phyloP scores from a whole-genome alignment of 129 eudicot genomes.

The Helianthus annuus region HanXRQr2.0-SUNRISE NC_035439.2:43826133-43826632 shows the following conservation, averaged over 20 bases:
- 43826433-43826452: constrained; percentile 70
- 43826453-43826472: constrained; percentile 91
- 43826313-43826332: too few relatives aligned
- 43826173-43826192: too few relatives aligned
- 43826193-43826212: too few relatives aligned
- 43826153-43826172: too few relatives aligned
- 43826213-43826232: too few relatives aligned
- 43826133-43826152: too few relatives aligned
- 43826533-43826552: constrained; percentile 67
- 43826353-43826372: not conserved
- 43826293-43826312: too few relatives aligned
- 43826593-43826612: constrained; percentile 63
- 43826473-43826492: constrained; percentile 49
- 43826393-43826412: not conserved
- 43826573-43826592: constrained; percentile 68
- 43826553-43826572: constrained; percentile 76
- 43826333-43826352: too few relatives aligned
- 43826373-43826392: constrained; percentile 9
- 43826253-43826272: too few relatives aligned
- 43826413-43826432: constrained; percentile 20
- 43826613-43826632: constrained; percentile 52
- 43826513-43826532: constrained; percentile 63
- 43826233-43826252: too few relatives aligned
- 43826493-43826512: constrained; percentile 57
- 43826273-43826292: too few relatives aligned